Conservation (phyloP, 179 eudicot species). For the Spergularia azorica region DNA sequence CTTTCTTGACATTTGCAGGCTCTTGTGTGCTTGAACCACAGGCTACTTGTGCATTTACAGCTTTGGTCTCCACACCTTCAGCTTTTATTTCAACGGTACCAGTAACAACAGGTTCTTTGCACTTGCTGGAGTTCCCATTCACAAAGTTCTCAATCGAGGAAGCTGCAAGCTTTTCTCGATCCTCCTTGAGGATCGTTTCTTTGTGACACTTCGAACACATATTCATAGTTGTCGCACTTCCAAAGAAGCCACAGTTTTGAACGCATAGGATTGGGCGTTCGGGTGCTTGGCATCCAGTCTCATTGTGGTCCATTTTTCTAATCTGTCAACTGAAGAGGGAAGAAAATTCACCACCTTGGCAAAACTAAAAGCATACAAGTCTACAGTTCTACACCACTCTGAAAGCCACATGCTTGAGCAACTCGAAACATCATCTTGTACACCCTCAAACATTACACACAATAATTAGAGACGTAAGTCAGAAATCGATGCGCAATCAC, state of each 20-base stretch:
- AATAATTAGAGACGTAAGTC: no score
- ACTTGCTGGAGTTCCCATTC: constrained; percentile 47
- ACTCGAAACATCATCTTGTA: no score
- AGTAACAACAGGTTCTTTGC: constrained; percentile 32
- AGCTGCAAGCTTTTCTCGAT: constrained; percentile 61
- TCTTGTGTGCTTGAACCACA: constrained; percentile 21
- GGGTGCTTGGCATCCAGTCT: constrained; percentile 68
- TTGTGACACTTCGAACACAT: constrained; percentile 90
- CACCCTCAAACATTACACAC: no score
- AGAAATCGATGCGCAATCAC: no score
- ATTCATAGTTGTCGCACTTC: constrained; percentile 69
- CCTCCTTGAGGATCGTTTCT: constrained; percentile 55
- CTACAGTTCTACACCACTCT: neutral
- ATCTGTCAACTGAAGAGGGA: neutral
- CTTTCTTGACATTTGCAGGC: constrained; percentile 40
- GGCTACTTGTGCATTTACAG: constrained; percentile 20
- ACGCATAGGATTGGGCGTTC: constrained; percentile 67
- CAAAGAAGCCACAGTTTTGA: constrained; percentile 87
- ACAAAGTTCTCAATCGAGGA: constrained; percentile 56
- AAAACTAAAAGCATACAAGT: neutral
- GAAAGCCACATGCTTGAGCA: no score
- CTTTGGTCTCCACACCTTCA: constrained; percentile 27
- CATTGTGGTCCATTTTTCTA: constrained; percentile 58
- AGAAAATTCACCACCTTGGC: neutral
- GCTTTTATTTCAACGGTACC: constrained; percentile 25